Evolutionary conservation across 1,284 basidiomycete species (phyloP).

Genomic region (Apiotrichum porosum): DNA sequence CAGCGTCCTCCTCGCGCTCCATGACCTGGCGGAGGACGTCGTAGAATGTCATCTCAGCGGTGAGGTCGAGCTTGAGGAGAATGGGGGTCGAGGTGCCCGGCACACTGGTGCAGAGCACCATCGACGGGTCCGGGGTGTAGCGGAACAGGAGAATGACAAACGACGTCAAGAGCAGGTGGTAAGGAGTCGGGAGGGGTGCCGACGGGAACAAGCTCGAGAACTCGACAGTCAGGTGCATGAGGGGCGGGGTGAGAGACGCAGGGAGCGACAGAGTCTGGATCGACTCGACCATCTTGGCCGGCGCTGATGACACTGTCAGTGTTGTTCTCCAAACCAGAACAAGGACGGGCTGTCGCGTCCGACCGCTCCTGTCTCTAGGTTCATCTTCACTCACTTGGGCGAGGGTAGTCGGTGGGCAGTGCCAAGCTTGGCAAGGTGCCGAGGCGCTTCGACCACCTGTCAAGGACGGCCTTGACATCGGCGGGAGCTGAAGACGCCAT

Average conservation of each 20-base stretch:
- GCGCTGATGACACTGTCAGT: no score
- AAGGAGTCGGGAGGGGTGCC: conserved; percentile 65
- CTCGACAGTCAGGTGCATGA: conserved; percentile 61
- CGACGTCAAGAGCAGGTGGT: conserved; percentile 85
- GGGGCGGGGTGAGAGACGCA: conserved; percentile 47
- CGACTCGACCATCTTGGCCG: conserved; percentile 72
- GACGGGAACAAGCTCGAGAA: conserved; percentile 53
- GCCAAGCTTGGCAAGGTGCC: conserved; percentile 77
- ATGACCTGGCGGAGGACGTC: conserved; percentile 62
- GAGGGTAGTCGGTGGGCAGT: conserved; percentile 92
- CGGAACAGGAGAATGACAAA: conserved; percentile 89
- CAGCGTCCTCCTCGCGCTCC: conserved; percentile 75
- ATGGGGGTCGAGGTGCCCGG: conserved; percentile 72
- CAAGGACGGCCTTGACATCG: conserved; percentile 29
- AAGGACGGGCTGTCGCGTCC: no score
- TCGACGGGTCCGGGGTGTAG: conserved; percentile 92
- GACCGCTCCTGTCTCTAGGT: no score
- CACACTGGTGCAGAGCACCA: conserved; percentile 85
- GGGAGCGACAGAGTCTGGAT: conserved; percentile 61
- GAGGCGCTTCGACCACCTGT: conserved; percentile 50
- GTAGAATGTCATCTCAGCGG: conserved; percentile 87
- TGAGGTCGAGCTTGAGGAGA: conserved; percentile 76
- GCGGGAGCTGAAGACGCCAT: conserved; percentile 9
- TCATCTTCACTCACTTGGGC: conserved; percentile 53
- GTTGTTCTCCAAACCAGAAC: no score